These are phyloP conservation scores for Rhynchospora tenuis DNA, from an alignment of 176 grass and related monocot genomes.

Conservation along the genomic window DNA sequence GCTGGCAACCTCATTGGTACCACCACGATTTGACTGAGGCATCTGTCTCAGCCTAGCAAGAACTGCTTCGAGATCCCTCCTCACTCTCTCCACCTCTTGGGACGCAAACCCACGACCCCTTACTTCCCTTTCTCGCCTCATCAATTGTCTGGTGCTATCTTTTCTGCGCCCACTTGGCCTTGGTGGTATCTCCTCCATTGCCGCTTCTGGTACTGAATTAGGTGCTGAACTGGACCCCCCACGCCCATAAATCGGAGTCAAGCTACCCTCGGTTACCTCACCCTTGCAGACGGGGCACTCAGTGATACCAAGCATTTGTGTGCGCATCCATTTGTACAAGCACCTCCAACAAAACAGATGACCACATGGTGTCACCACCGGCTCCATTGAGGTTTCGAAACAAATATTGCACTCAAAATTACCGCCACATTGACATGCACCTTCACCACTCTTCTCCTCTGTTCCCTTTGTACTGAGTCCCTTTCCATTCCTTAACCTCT, in stretches of 20 bases:
- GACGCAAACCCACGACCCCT: not conserved
- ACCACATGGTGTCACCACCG: conserved; percentile 73
- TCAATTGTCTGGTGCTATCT: conserved; percentile 44
- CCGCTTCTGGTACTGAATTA: not conserved
- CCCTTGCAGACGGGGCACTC: conserved; percentile 92
- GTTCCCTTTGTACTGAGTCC: conserved; percentile 5
- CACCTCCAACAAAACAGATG: conserved; percentile 95
- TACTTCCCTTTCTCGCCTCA: conserved; percentile 25
- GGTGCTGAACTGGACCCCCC: conserved; percentile 26
- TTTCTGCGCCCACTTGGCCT: conserved; percentile 48
- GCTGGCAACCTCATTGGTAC: not conserved
- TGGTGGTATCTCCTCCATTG: conserved; percentile 41
- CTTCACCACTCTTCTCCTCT: conserved; percentile 35
- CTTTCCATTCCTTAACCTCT: conserved; percentile 36
- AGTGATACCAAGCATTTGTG: conserved; percentile 26
- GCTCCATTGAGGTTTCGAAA: conserved; percentile 58
- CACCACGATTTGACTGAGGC: not conserved
- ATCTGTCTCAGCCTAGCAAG: conserved; percentile 22
- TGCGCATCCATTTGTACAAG: conserved; percentile 66
- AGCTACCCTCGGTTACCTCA: conserved; percentile 41
- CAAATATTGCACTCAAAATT: conserved; percentile 90
- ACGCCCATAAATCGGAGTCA: conserved; percentile 85
- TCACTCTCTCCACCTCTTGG: conserved; percentile 21
- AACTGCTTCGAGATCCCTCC: conserved; percentile 16
- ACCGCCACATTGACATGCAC: conserved; percentile 28